A percentile compares a stretch with the other conserved stretches of the same genome.
These are phyloP conservation scores for Grosmannia huntii DNA, from an alignment of 2,329 filamentous ascomycete genomes.

Conservation along the genomic window DNA sequence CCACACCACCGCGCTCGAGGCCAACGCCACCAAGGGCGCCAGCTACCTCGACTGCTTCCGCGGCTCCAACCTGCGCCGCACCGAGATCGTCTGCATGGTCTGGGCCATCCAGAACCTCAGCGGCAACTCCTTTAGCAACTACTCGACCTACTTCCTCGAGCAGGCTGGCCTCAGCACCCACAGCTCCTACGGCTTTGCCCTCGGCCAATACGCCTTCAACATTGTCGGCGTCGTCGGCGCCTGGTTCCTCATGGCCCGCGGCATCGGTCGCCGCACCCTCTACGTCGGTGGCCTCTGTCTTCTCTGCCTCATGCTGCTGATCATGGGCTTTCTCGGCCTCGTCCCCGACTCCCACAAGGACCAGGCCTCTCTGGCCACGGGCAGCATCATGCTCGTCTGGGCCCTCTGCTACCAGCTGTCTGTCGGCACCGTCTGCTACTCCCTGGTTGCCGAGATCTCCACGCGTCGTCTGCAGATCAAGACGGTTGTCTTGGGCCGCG, in stretches of 20 bases:
- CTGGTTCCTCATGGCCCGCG: slow-evolving; percentile 66
- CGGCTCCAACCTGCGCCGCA: slow-evolving; percentile 64
- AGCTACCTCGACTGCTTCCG: slow-evolving; percentile 76
- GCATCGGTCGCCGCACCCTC: slow-evolving; percentile 61
- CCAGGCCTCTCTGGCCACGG: slow-evolving; percentile 60
- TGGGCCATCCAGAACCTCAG: slow-evolving; percentile 53
- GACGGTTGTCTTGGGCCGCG: slow-evolving; percentile 37
- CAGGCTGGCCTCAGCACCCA: slow-evolving; percentile 42
- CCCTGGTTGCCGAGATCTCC: slow-evolving; percentile 72
- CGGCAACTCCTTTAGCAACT: slow-evolving; percentile 52
- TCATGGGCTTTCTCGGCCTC: slow-evolving; percentile 74
- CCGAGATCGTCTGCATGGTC: slow-evolving; percentile 53
- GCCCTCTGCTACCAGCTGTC: slow-evolving; percentile 75
- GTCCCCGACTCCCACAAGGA: slow-evolving; percentile 47
- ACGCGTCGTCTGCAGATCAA: slow-evolving; percentile 79
- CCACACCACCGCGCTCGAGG: slow-evolving; percentile 71
- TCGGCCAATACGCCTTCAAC: slow-evolving; percentile 57
- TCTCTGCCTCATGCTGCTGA: slow-evolving; percentile 63
- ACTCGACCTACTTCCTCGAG: slow-evolving; percentile 50
- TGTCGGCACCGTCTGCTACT: slow-evolving; percentile 83
- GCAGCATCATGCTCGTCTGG: slow-evolving; percentile 76
- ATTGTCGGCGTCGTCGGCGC: slow-evolving; percentile 72
- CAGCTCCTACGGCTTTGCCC: slow-evolving; percentile 45
- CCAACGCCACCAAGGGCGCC: slow-evolving; percentile 54
- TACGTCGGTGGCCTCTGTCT: slow-evolving; percentile 65